Percentiles rank a stretch among this genome's conserved stretches.
These are phyloP conservation scores for Stachybotrys chartarum DNA, from an alignment of 2,329 filamentous ascomycete species.

Conservation along the genomic window DNA sequence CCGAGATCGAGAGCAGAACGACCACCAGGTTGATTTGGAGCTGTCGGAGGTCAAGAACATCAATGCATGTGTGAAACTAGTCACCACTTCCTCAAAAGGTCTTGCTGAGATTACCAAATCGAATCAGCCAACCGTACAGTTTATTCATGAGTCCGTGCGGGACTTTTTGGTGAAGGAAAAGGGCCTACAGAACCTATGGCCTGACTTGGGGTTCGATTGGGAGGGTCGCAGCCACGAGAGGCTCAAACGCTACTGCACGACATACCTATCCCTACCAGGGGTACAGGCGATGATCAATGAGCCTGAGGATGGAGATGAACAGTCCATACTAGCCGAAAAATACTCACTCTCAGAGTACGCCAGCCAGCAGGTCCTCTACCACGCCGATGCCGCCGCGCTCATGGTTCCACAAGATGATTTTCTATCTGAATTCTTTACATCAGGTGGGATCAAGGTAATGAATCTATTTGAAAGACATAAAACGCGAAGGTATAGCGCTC, in stretches of 20 bases:
- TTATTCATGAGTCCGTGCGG: slow-evolving; percentile 45
- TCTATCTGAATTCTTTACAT: slow-evolving; percentile 17
- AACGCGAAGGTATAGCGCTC: slow-evolving; percentile 13
- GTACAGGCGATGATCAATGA: background rate
- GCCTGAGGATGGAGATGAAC: background rate
- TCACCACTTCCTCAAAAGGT: slow-evolving; percentile 41
- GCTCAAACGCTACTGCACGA: slow-evolving; percentile 34
- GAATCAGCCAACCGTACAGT: slow-evolving; percentile 32
- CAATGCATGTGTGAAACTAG: background rate
- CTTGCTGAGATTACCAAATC: slow-evolving; percentile 34
- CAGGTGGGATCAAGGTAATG: slow-evolving; percentile 19
- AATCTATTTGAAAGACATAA: slow-evolving; percentile 22
- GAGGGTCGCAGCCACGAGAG: slow-evolving; percentile 29
- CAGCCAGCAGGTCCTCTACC: background rate
- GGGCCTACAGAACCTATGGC: slow-evolving; percentile 21
- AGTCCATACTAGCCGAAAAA: slow-evolving; percentile 13
- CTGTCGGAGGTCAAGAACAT: background rate
- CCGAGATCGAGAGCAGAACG: background rate
- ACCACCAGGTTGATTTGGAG: slow-evolving; percentile 16
- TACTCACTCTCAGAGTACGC: background rate
- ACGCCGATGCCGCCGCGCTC: background rate
- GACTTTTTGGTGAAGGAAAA: slow-evolving; percentile 35
- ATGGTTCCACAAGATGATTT: background rate
- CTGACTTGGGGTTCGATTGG: slow-evolving; percentile 22
- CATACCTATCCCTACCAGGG: slow-evolving; percentile 25